Conservation (phyloP, 805 yeast species). For the Candida jianshihensis region DNA sequence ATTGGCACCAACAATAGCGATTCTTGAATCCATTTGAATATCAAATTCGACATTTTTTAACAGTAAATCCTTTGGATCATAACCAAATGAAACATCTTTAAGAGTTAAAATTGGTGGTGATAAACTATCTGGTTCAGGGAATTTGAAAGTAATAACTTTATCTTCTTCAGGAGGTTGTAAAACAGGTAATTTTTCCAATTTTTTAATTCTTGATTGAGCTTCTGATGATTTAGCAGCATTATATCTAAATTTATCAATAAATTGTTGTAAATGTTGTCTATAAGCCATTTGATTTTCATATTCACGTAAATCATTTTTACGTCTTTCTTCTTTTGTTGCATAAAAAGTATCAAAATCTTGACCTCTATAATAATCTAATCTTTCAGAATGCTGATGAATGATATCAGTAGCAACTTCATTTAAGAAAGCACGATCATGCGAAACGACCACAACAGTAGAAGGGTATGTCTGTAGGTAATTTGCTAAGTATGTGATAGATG, state of each 20-base stretch:
- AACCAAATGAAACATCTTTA: constrained; percentile 82
- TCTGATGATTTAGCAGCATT: constrained; percentile 97
- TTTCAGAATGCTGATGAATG: constrained; percentile 94
- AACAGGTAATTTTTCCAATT: constrained; percentile 87
- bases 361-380: constrained; percentile 92
- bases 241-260: constrained; percentile 93
- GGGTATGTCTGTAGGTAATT: constrained; percentile 86
- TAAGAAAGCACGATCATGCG: constrained; percentile 95
- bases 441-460: constrained; percentile 88
- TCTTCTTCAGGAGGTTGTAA: constrained; percentile 95
- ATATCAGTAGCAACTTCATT: constrained; percentile 98
- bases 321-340: constrained; percentile 89
- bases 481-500: constrained; percentile 90
- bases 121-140: constrained; percentile 90
- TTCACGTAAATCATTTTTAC: constrained; percentile 87
- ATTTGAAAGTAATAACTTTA: constrained; percentile 72
- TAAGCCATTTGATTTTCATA: constrained; percentile 96
- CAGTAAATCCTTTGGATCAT: constrained; percentile 55
- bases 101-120: constrained; percentile 93
- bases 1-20: constrained; percentile 97
- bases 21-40: constrained; percentile 88
- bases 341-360: constrained; percentile 91
- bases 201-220: constrained; percentile 96
- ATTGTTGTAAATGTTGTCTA: constrained; percentile 87
- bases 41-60: constrained; percentile 78